Evolutionary conservation across 306 rosid species (phyloP), one percentile per base, ranked within the genome.

Genomic region (Cucurbita pepo): DNA sequence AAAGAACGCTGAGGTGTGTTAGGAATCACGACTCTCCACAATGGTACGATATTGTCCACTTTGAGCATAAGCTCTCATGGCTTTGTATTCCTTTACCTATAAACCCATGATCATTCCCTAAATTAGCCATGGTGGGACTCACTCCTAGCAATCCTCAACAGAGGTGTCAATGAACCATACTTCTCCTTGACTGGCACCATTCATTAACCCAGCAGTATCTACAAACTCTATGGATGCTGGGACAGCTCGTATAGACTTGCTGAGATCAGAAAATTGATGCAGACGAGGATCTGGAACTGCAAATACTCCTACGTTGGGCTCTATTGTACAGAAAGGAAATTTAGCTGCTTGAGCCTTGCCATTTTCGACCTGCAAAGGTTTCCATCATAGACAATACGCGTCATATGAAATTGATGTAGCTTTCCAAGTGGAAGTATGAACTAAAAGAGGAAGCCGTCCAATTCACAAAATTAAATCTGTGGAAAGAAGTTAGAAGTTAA

Each of bases 311-410:
- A 94, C 95, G 76, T 94, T 94, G 73, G 99, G 99, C 84, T 90
- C 99, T 80, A 94, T 91, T 5, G 99, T 94, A 80, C 99, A 94
- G 83, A 94, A 94, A 21, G 99, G 99, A 76, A 94, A 91, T 76
- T 94, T 90, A 69, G 96, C 98, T 73, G 98, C 98, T 87, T 94
- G 97, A 75, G 99, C 99, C 83, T 88, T 94, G 41, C 99, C 99
- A 78, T 89, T 94, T 83, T 91, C 99, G 45, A 94, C 99, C 99
- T 94, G 81, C 82, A 79, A 58, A 78, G 13, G 57, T 34, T 71
- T 77, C n/a, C 78, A 56, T 57, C 37, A 16, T 37, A 18, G 1
- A 63, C 40, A 81, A 44, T 37, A 59, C 48, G 70, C 5, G 51
- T 56, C 71, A 64, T 44, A 37, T 10, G 52, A 18, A 13, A 50